Percentiles rank a stretch among this genome's conserved stretches.
Evolutionary conservation across 495 filamentous ascomycete genomes (phyloP).

Genomic region (Neurospora sp.): DNA sequence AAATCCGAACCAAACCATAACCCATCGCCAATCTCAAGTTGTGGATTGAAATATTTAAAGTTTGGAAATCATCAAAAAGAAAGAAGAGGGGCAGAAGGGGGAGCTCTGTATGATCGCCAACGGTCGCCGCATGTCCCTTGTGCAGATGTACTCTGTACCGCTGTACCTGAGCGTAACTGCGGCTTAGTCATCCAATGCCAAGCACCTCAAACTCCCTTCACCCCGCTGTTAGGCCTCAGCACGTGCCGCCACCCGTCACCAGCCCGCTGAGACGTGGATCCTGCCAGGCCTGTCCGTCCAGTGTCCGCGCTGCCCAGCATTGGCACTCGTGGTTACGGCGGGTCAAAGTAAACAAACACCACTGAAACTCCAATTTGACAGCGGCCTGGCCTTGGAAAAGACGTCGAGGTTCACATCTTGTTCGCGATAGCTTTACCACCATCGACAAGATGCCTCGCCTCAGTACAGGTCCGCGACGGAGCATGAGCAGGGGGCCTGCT

Average conservation of each 20-base stretch:
- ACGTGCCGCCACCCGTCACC: not conserved
- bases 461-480: constrained; percentile 47
- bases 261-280: not conserved
- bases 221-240: not conserved
- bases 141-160: not conserved
- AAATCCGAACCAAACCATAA: too few species aligned
- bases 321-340: not conserved
- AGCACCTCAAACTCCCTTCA: not conserved
- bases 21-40: too few species aligned
- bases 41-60: too few species aligned
- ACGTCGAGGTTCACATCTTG: constrained; percentile 1
- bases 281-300: not conserved
- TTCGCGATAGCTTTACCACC: constrained; percentile 1
- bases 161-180: not conserved
- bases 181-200: not conserved
- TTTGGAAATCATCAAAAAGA: too few species aligned
- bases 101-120: not conserved
- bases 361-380: constrained; percentile 2
- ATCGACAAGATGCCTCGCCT: constrained; percentile 60
- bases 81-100: too few species aligned
- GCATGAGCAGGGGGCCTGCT: constrained; percentile 39
- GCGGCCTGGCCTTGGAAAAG: not conserved
- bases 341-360: constrained; percentile 20
- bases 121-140: not conserved
- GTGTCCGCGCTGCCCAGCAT: not conserved